A percentile compares a stretch with the other conserved stretches of the same genome.
Conservation (phyloP, 768 basidiomycete species). For the Leccinum boreale region DNA sequence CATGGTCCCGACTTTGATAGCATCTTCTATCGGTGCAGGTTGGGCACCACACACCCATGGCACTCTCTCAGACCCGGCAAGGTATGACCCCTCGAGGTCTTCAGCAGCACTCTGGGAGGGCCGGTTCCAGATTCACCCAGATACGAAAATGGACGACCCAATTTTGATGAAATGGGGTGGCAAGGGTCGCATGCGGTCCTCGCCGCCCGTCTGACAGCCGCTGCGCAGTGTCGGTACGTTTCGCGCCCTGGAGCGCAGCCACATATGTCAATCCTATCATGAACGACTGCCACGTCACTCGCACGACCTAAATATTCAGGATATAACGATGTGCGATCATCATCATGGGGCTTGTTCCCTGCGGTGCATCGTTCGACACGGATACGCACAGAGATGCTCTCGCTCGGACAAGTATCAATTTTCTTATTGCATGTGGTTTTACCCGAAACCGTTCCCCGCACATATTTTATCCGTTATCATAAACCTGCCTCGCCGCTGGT, state of each 20-base stretch:
- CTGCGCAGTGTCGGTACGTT: background rate
- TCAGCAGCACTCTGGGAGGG: conserved; percentile 84
- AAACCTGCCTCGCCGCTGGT: conserved; percentile 2
- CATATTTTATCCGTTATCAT: conserved; percentile 25
- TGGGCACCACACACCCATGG: conserved; percentile 56
- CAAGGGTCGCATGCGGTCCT: conserved; percentile 10
- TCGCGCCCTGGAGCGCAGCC: background rate
- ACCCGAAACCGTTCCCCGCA: conserved; percentile 5
- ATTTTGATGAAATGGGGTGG: conserved; percentile 35
- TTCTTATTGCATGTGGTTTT: background rate
- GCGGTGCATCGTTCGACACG: background rate
- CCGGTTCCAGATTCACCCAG: conserved; percentile 84
- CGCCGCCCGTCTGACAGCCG: conserved; percentile 16
- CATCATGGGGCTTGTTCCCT: conserved; percentile 10
- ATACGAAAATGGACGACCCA: conserved; percentile 68
- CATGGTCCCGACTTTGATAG: conserved; percentile 73
- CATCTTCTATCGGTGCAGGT: conserved; percentile 68
- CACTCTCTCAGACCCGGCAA: conserved; percentile 70
- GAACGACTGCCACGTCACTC: conserved; percentile 5
- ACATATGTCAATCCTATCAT: conserved; percentile 2
- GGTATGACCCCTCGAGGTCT: conserved; percentile 73
- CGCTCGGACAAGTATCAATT: background rate
- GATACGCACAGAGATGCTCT: background rate
- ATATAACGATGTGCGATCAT: background rate
- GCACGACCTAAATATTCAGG: conserved; percentile 10